Percentiles rank a stretch among this genome's conserved stretches.
Conservation (phyloP, 768 basidiomycete genomes). For the Russula earlei region DNA sequence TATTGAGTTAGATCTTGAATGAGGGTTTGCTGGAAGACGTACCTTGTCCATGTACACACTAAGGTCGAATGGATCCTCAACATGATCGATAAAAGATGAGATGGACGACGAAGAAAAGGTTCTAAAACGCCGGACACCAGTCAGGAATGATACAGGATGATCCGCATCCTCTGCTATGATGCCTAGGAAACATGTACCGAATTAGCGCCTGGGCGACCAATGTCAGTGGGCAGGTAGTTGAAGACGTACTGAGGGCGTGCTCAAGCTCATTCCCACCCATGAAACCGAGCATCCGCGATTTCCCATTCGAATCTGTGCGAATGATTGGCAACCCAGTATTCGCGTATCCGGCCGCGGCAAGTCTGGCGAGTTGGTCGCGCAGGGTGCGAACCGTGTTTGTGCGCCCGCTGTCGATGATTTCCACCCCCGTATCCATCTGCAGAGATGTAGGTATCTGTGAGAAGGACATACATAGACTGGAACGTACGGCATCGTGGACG, state of each 20-base stretch:
- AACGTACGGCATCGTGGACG: conserved; percentile 67
- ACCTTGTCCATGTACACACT: conserved; percentile 89
- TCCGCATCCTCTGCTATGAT: conserved; percentile 69
- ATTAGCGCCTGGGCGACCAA: not conserved
- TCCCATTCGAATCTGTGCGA: conserved; percentile 36
- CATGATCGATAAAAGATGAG: conserved; percentile 38
- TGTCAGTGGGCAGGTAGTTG: not conserved
- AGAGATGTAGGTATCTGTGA: not conserved
- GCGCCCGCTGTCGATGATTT: conserved; percentile 61
- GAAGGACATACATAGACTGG: not conserved
- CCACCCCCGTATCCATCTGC: conserved; percentile 58
- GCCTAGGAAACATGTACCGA: conserved; percentile 32
- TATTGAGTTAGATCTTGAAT: not conserved
- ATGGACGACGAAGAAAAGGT: conserved; percentile 44
- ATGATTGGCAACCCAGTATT: conserved; percentile 87
- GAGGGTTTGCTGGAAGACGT: not conserved
- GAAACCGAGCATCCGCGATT: conserved; percentile 73
- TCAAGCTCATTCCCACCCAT: conserved; percentile 90
- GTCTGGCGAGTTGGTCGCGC: conserved; percentile 53
- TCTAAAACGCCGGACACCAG: conserved; percentile 29
- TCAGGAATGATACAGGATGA: conserved; percentile 55
- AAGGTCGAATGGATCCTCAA: conserved; percentile 62
- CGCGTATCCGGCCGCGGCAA: conserved; percentile 52
- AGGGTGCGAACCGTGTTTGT: conserved; percentile 72
- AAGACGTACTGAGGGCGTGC: conserved; percentile 68